phyloP scores from a whole-genome alignment of 495 filamentous ascomycete species.

The Penicillium odoratum region DNA sequence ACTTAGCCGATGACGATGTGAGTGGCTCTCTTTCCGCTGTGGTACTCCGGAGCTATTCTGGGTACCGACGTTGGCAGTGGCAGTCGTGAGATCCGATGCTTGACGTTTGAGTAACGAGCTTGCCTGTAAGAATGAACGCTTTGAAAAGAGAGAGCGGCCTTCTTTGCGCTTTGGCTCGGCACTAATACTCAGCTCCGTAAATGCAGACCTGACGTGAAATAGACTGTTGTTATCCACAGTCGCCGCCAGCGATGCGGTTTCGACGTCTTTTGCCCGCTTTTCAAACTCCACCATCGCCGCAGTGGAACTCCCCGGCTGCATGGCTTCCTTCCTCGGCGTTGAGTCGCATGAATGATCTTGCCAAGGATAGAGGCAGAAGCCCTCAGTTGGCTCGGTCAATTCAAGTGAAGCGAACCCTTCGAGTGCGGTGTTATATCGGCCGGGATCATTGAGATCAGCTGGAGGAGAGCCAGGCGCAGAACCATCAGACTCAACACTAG shows the following conservation, averaged over 20 bases:
- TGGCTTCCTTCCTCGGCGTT: conserved; percentile 31
- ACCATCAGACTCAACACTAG: conserved; percentile 4
- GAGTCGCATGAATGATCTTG: conserved; percentile 37
- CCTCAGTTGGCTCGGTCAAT: conserved; percentile 19
- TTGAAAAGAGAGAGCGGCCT: conserved; percentile 45
- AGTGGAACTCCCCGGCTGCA: conserved; percentile 46
- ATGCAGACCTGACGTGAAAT: conserved; percentile 52
- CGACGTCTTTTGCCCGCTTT: conserved; percentile 43
- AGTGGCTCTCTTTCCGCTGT: conserved; percentile 51
- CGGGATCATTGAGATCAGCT: conserved; percentile 31
- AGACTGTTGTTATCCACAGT: conserved; percentile 65
- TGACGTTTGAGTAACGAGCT: conserved; percentile 34
- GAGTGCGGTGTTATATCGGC: conserved; percentile 27
- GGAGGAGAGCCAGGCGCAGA: conserved; percentile 33
- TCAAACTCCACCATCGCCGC: conserved; percentile 49
- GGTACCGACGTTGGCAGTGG: conserved; percentile 28
- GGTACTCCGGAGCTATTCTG: conserved; percentile 32
- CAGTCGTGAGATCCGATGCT: conserved; percentile 35
- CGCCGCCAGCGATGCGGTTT: conserved; percentile 60
- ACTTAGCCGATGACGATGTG: conserved; percentile 54
- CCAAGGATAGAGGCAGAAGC: conserved; percentile 43
- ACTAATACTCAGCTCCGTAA: conserved; percentile 62
- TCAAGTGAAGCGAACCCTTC: conserved; percentile 28
- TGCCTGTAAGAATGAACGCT: conserved; percentile 52
- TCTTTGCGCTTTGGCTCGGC: conserved; percentile 41